Evolutionary conservation across 495 filamentous ascomycete species (phyloP).

Genomic region (Massariosphaeria phaeospora): DNA sequence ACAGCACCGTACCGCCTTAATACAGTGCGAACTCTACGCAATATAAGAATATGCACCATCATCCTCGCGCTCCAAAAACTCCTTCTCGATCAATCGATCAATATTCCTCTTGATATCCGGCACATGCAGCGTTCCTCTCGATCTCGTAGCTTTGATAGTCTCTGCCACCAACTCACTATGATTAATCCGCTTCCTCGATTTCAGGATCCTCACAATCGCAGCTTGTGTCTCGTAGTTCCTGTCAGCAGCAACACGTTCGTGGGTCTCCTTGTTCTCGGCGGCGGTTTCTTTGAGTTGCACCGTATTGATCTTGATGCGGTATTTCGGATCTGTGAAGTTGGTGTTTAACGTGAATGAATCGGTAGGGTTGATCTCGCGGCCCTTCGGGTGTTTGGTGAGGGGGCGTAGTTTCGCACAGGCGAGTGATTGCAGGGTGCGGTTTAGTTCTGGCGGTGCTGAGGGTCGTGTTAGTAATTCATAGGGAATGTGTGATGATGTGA

Average conservation of each 20-base stretch:
- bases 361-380: slow-evolving; percentile 66
- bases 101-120: slow-evolving; percentile 92
- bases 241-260: slow-evolving; percentile 82
- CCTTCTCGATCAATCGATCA: slow-evolving; percentile 97
- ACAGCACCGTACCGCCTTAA: no score
- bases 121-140: slow-evolving; percentile 74
- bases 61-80: slow-evolving; percentile 84
- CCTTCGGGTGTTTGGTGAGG: slow-evolving; percentile 79
- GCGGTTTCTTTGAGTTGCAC: slow-evolving; percentile 93
- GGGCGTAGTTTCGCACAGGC: slow-evolving; percentile 85
- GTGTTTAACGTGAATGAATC: slow-evolving; percentile 80
- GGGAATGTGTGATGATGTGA: slow-evolving; percentile 4
- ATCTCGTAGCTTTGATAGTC: slow-evolving; percentile 83
- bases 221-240: slow-evolving; percentile 94
- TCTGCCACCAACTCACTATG: slow-evolving; percentile 78
- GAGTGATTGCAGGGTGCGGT: slow-evolving; percentile 87
- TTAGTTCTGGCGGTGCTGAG: slow-evolving; percentile 67
- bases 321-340: slow-evolving; percentile 71
- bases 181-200: slow-evolving; percentile 79
- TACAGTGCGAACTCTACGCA: no score
- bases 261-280: slow-evolving; percentile 86
- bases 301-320: slow-evolving; percentile 96
- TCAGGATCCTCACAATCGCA: slow-evolving; percentile 96
- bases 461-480: slow-evolving; percentile 15
- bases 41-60: slow-evolving; percentile 75